These are phyloP conservation scores for Symbiodinium natans DNA, from an alignment of 73 alveolate genomes.

Conservation along the genomic window DNA sequence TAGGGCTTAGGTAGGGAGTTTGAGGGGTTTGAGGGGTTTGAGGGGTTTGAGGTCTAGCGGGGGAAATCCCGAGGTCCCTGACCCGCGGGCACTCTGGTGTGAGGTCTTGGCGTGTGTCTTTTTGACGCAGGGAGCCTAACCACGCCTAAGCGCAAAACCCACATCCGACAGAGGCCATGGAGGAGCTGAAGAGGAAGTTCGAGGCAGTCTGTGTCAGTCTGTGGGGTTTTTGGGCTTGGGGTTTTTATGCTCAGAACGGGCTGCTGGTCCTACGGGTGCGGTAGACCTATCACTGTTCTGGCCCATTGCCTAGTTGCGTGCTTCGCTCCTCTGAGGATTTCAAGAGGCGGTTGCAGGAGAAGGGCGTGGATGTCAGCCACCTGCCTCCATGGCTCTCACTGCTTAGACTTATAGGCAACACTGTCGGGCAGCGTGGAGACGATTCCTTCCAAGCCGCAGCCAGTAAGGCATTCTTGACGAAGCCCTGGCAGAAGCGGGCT, in stretches of 20 bases:
- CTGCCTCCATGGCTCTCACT: neutral
- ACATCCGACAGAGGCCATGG: slow-evolving; percentile 39
- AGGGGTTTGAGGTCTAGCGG: too few species aligned
- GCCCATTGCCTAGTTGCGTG: too few species aligned
- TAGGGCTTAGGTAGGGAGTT: too few species aligned
- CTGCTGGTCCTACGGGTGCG: too few species aligned
- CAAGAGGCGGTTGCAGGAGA: slow-evolving; percentile 87
- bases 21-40: too few species aligned
- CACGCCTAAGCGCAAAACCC: too few species aligned
- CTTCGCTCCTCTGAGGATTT: neutral
- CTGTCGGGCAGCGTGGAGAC: neutral
- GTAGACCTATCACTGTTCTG: too few species aligned
- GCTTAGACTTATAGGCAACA: too few species aligned
- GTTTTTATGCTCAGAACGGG: neutral
- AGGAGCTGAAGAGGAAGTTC: slow-evolving; percentile 55
- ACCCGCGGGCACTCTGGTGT: too few species aligned
- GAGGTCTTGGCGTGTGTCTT: too few species aligned
- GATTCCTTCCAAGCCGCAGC: too few species aligned
- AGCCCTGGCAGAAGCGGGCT: slow-evolving; percentile 68
- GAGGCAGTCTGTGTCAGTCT: slow-evolving; percentile 14
- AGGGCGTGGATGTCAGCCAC: slow-evolving; percentile 74
- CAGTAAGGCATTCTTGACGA: slow-evolving; percentile 62
- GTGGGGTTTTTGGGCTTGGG: neutral
- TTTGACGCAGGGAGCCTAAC: neutral
- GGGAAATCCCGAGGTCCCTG: too few species aligned